phyloP scores from a whole-genome alignment of 352 stramenopile species.

The Globisporangium camurandrum region DNA sequence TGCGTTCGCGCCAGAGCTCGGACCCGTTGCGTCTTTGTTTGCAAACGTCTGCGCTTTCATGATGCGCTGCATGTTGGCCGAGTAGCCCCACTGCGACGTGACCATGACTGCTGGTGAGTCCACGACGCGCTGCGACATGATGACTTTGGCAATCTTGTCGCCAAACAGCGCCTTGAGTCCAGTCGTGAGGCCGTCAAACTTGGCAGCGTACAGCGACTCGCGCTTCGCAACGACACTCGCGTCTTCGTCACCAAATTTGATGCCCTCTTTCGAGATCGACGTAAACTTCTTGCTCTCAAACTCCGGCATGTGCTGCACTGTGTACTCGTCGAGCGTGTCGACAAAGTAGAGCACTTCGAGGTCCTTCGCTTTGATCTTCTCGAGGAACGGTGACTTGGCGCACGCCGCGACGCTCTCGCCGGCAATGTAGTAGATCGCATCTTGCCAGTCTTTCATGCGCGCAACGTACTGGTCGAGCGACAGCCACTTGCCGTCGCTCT shows the following conservation, averaged over 20 bases:
- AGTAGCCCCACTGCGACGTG: conserved; percentile 95
- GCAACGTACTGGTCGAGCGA: conserved; percentile 96
- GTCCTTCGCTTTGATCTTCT: conserved; percentile 95
- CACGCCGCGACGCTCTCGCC: conserved; percentile 90
- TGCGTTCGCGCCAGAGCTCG: conserved; percentile 26
- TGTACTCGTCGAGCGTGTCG: conserved; percentile 98
- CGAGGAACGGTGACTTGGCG: conserved; percentile 94
- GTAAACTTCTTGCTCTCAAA: conserved; percentile 95
- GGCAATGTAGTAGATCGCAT: conserved; percentile 99
- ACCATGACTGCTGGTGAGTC: conserved; percentile 95
- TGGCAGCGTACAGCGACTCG: conserved; percentile 94
- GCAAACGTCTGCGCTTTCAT: conserved; percentile 97
- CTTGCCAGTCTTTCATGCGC: conserved; percentile 99
- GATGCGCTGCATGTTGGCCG: conserved; percentile 99
- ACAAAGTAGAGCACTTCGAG: conserved; percentile 98
- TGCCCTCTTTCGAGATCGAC: conserved; percentile 96
- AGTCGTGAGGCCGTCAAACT: conserved; percentile 94
- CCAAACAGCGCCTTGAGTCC: conserved; percentile 95
- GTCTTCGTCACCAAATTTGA: conserved; percentile 99
- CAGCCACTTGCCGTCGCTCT: conserved; percentile 88
- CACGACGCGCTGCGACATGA: conserved; percentile 92
- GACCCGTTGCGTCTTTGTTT: conserved; percentile 39
- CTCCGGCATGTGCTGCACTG: conserved; percentile 90
- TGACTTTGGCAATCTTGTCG: conserved; percentile 92
- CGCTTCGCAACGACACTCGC: conserved; percentile 92